Evolutionary conservation across 768 basidiomycete genomes (phyloP).

Genomic region (Hypsizygus marmoreus): DNA sequence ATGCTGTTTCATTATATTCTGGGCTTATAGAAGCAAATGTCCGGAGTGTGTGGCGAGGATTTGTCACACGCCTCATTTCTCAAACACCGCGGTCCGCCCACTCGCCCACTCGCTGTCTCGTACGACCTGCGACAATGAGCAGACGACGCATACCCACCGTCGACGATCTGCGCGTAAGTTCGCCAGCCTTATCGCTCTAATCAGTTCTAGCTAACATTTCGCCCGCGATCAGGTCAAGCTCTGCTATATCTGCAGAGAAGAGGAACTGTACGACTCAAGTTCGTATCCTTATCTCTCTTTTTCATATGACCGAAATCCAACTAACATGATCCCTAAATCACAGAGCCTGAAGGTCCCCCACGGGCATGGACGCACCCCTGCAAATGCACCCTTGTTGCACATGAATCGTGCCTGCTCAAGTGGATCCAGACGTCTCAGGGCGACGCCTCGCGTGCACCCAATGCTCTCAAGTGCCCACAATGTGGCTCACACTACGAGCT

Average conservation of each 20-base stretch:
- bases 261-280: slow-evolving; percentile 57
- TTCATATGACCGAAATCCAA: neutral
- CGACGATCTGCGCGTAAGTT: slow-evolving; percentile 29
- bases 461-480: slow-evolving; percentile 81
- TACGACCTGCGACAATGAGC: too few relatives aligned
- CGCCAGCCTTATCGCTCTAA: neutral
- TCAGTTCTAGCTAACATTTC: neutral
- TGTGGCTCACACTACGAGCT: slow-evolving; percentile 69
- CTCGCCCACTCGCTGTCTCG: too few relatives aligned
- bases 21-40: too few relatives aligned
- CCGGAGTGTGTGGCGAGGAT: too few relatives aligned
- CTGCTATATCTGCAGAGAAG: slow-evolving; percentile 81
- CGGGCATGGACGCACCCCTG: slow-evolving; percentile 79
- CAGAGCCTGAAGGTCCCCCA: slow-evolving; percentile 50
- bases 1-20: too few relatives aligned
- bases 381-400: slow-evolving; percentile 77
- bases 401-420: slow-evolving; percentile 75
- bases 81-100: too few relatives aligned
- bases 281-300: slow-evolving; percentile 13
- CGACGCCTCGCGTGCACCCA: slow-evolving; percentile 51
- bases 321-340: neutral
- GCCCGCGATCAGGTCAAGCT: slow-evolving; percentile 55
- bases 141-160: slow-evolving; percentile 29
- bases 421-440: slow-evolving; percentile 78
- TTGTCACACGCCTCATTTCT: too few relatives aligned